Conservation (phyloP, 495 filamentous ascomycete genomes). For the Bacidia gigantensis region DNA sequence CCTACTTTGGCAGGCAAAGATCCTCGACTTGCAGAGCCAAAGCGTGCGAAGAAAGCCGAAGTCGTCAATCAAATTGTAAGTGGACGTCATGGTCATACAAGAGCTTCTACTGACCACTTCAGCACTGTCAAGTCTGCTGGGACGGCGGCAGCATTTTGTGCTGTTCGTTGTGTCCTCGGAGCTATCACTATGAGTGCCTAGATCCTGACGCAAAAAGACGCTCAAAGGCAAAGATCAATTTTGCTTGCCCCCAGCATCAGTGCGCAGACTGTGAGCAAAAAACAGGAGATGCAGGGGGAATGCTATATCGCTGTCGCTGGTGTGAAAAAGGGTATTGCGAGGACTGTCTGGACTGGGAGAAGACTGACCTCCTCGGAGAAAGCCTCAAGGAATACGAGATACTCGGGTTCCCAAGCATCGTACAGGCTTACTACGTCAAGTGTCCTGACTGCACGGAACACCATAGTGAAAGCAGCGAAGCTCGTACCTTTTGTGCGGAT, state of each 20-base stretch:
- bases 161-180: conserved; percentile 42
- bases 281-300: conserved; percentile 41
- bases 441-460: conserved; percentile 31
- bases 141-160: conserved; percentile 31
- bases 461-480: conserved; percentile 21
- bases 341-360: conserved; percentile 45
- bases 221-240: conserved; percentile 24
- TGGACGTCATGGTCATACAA: not conserved
- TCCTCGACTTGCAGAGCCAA: conserved; percentile 16
- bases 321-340: conserved; percentile 48
- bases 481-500: conserved; percentile 15
- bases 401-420: conserved; percentile 29
- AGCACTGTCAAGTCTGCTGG: conserved; percentile 45
- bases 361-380: conserved; percentile 37
- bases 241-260: conserved; percentile 45
- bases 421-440: conserved; percentile 36
- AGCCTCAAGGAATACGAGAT: conserved; percentile 36
- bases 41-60: conserved; percentile 26
- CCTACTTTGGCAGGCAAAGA: conserved; percentile 44
- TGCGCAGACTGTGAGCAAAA: conserved; percentile 42
- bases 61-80: conserved; percentile 37
- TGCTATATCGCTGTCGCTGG: conserved; percentile 45
- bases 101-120: conserved; percentile 7
- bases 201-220: conserved; percentile 26
- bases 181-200: conserved; percentile 43